Percentiles rank a stretch among this genome's conserved stretches.
phyloP scores from a whole-genome alignment of 148 eudicot genomes.

The Linanthus parryae region DNA sequence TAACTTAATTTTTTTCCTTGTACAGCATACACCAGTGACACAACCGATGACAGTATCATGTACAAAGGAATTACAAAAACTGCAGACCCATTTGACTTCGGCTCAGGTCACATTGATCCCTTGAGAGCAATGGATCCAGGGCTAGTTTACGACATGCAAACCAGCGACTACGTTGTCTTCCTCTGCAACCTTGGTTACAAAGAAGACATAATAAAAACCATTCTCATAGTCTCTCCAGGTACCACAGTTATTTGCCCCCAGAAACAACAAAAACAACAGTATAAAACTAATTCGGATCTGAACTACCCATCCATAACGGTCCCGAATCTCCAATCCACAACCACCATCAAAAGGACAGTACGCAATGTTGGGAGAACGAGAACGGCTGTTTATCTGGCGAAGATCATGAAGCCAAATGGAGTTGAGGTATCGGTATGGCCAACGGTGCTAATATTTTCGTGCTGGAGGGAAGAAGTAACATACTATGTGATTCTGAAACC shows the following conservation, averaged over 20 bases:
- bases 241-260: slow-evolving; percentile 14
- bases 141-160: slow-evolving; percentile 34
- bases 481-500: slow-evolving; percentile 36
- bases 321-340: slow-evolving; percentile 21
- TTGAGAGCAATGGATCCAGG: slow-evolving; percentile 42
- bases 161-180: slow-evolving; percentile 31
- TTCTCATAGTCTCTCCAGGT: slow-evolving; percentile 1
- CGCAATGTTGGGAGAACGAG: slow-evolving; percentile 29
- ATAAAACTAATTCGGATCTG: slow-evolving; percentile 14
- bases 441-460: slow-evolving; percentile 26
- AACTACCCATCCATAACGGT: slow-evolving; percentile 45
- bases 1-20: not conserved
- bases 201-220: slow-evolving; percentile 14
- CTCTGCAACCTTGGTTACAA: slow-evolving; percentile 45
- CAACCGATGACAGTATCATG: slow-evolving; percentile 21
- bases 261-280: not conserved
- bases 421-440: slow-evolving; percentile 45
- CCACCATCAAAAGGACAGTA: slow-evolving; percentile 33
- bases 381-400: slow-evolving; percentile 24
- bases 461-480: slow-evolving; percentile 22
- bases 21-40: slow-evolving; percentile 32
- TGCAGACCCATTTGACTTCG: slow-evolving; percentile 35
- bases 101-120: slow-evolving; percentile 43
- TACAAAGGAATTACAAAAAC: slow-evolving; percentile 23
- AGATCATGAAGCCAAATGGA: slow-evolving; percentile 31